Base-by-base conservation (phyloP, 108 stramenopile genomes). In the Fistulifera solaris region DNA sequence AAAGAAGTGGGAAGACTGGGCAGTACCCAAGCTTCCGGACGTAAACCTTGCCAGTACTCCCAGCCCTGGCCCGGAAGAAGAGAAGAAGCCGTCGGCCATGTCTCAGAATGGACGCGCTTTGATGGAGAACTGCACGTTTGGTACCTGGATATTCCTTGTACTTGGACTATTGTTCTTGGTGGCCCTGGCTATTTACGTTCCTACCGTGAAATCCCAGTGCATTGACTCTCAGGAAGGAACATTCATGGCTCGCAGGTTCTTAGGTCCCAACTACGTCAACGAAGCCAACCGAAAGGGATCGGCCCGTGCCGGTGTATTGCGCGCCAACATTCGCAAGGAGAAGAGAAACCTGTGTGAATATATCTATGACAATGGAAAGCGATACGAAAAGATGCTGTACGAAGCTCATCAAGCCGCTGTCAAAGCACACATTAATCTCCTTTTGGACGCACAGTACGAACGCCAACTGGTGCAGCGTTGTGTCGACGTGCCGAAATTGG, bases 231-330 rank as follows among this genome's bases (percentile, higher is more conserved):
- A 28, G 23, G 44, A 69, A 24, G 73, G 73, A 1, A 75, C 73
- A n/a, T 75, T 59, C 52, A 35, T 75, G 25, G 73, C 68, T 2
- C 40, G 56, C 35, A 50, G 56, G 18, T 47, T 75, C 23, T 38
- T 75, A 38, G 56, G 48, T n/a, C 73, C 73, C 12, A 24, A 65
- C 13, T 27, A 67, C 3, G 38, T 68, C 11, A 75, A 75, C 43
- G 46, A 58, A 19, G 73, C 73, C 13, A 68, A 54, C 42, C 28
- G 48, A 11, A 23, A 25, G 42, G 73, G 73, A 59, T 65, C 68
- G 48, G 38, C 58, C 18, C 21, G 52, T 7, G 28, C 45, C 16
- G 58, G 54, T 11, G 65, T 63, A 27, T 28, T 53, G 7, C 10
- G 54, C 4, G 67, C 66, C 26, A 31, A 35, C 27, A 48, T 27